Base-by-base conservation (phyloP, 2,329 filamentous ascomycete genomes). In the Elsinoe fawcettii region DNA sequence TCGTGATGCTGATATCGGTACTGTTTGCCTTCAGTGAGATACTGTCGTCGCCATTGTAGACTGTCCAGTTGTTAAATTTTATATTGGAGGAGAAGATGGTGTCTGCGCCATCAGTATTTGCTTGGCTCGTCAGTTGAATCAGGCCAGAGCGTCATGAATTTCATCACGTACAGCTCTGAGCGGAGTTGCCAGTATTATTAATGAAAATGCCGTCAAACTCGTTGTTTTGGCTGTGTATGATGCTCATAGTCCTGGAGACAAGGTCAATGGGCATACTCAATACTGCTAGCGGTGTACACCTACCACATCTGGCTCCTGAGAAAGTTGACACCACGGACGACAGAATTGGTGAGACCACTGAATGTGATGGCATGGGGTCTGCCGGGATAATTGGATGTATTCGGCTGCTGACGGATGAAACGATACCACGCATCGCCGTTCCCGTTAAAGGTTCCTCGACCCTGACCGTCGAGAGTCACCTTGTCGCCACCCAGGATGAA, bases 371-470 rank as follows among this genome's bases (percentile, higher is more conserved):
- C 71, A 55, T 80, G 77, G 1, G 79, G 80, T 8, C 80, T 72
- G 11, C 74, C 67, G 2, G 75, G 70, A 58, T 77, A 71, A 60
- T 81, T 81, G 30, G 71, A 73, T 9, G 63, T 63, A 12, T 72
- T 70, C 25, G 69, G 66, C 51, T 64, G 62, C 23, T 47, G 43
- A 4, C 43, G 43, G 27, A 47, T 47, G 32, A 74, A 78, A 59
- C 80, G 73, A 62, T 84, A 83, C 81, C 81, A 84, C 2, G 75
- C 73, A 62, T 83, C 77, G 1, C 81, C 81, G 63, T 84, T 83
- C 8, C 81, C 81, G 63, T 83, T 74, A 12, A 84, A 68, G 2
- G 77, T 81, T 3, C 81, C 81, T 18, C 68, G 66, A 11, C 77
- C 77, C 61, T 76, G 68, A 8, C 80, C 80, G 32, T 77, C 69